Base-by-base conservation (phyloP, 257 asterid genomes). In the Orobanche coerulescens region DNA sequence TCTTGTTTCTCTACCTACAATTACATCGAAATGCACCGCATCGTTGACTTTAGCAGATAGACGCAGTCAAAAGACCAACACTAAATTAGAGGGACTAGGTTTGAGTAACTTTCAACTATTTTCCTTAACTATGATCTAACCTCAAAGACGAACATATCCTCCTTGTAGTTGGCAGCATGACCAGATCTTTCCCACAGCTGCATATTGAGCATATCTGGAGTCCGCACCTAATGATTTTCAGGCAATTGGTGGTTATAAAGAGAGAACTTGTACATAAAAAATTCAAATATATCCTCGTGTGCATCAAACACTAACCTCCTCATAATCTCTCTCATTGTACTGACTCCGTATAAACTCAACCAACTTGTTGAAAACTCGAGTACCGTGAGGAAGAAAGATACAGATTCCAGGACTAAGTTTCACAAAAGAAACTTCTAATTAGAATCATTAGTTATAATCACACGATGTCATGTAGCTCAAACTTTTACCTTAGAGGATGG, bases 131-230 rank as follows among this genome's bases (percentile, higher is more conserved):
- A 57, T 30, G 51, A 58, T 24, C 81, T 33, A 43, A 92, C 98
- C 90, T 85, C 86, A 74, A 92, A 92, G 51, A 91, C 75, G 72
- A 92, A 92, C 96, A 92, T 92, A 71, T 92, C 88, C 79, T 92
- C 98, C 84, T 76, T 92, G 80, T 92, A 92, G 73, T 92, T 88
- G 47, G 98, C 98, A 76, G 98, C 98, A 79, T 92, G 98, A 43
- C 98, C 98, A 64, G 95, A 92, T 43, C 90, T 84, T 77, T 92
- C 98, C 98, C 98, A 92, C 37, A 92, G 79, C n/a, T n/a, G 81
- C 98, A 92, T 92, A 65, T 92, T 86, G 73, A 79, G 88, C 90
- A 92, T 84, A 79, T 88, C 88, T 55, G 98, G 98, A 46, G 82
- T 73, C 87, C 85, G 73, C 19, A 92, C 98, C 98, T 92, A 65